phyloP scores from a whole-genome alignment of 192 early-diverging fungal species.

The Phycomyces blakesleeanus region DNA sequence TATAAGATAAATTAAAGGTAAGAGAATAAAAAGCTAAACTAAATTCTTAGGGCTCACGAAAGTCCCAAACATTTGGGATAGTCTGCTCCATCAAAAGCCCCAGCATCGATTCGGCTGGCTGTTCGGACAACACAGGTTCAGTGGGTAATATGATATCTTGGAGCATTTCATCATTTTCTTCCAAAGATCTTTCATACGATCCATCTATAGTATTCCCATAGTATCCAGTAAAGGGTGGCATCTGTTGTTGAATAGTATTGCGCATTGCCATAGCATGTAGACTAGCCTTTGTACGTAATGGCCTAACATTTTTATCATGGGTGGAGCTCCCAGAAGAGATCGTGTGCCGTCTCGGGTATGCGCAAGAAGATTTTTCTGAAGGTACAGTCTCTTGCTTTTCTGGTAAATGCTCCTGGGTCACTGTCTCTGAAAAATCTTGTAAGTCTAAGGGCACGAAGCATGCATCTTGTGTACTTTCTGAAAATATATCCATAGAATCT shows the following conservation, averaged over 20 bases:
- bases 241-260: not conserved
- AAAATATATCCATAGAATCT: not conserved
- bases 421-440: too few species aligned
- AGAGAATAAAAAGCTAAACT: too few species aligned
- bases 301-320: not conserved
- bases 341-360: not conserved
- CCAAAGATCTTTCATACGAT: not conserved
- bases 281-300: not conserved
- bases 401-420: too few species aligned
- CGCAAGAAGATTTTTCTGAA: not conserved
- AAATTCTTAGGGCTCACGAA: not conserved
- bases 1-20: too few species aligned
- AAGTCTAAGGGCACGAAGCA: too few species aligned
- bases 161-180: not conserved
- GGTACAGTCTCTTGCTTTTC: not conserved
- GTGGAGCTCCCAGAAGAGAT: not conserved
- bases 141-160: constrained; percentile 9
- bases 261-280: constrained; percentile 19
- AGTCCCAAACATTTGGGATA: not conserved
- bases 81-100: constrained; percentile 12
- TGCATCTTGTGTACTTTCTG: not conserved
- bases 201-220: not conserved
- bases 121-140: constrained; percentile 18
- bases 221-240: not conserved
- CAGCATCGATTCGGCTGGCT: constrained; percentile 19